Percentiles rank a stretch among this genome's conserved stretches.
phyloP scores from a whole-genome alignment of 2,329 filamentous ascomycete species.

The Tolypocladium paradoxum region DNA sequence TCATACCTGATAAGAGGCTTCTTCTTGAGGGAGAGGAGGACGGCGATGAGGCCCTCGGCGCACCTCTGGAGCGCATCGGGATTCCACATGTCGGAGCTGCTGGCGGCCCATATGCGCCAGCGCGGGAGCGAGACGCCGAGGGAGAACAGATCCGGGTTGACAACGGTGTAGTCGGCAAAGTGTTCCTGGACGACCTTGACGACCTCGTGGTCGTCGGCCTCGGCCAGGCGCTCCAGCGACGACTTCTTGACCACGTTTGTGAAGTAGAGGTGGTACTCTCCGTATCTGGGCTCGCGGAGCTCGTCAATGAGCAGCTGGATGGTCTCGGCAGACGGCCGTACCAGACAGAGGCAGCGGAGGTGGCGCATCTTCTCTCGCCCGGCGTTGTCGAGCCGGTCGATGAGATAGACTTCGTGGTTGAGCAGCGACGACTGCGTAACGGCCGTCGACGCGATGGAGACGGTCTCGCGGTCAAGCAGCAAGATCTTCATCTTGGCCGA shows the following conservation, averaged over 20 bases:
- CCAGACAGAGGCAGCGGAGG: conserved; percentile 82
- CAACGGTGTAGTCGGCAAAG: conserved; percentile 89
- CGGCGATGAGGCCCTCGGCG: conserved; percentile 75
- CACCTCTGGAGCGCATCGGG: conserved; percentile 75
- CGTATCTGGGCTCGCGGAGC: conserved; percentile 89
- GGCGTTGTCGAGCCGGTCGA: conserved; percentile 85
- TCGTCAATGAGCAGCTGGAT: conserved; percentile 93
- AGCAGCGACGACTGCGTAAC: conserved; percentile 91
- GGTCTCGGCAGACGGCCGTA: conserved; percentile 84
- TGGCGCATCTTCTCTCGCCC: conserved; percentile 96
- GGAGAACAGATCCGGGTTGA: conserved; percentile 89
- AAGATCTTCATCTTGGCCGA: conserved; percentile 98
- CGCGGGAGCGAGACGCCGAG: conserved; percentile 62
- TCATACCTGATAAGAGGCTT: conserved; percentile 90
- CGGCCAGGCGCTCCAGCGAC: conserved; percentile 81
- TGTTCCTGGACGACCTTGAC: conserved; percentile 91
- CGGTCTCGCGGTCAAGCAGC: conserved; percentile 84
- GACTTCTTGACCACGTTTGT: conserved; percentile 98
- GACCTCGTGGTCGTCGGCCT: conserved; percentile 95
- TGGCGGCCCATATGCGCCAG: conserved; percentile 64
- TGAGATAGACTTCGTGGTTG: conserved; percentile 95
- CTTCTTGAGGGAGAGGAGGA: conserved; percentile 87
- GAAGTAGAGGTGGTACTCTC: conserved; percentile 94
- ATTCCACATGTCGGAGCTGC: conserved; percentile 80
- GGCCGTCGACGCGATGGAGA: conserved; percentile 86